Conservation (phyloP, 768 basidiomycete genomes). For the Butyriboletus loyo region DNA sequence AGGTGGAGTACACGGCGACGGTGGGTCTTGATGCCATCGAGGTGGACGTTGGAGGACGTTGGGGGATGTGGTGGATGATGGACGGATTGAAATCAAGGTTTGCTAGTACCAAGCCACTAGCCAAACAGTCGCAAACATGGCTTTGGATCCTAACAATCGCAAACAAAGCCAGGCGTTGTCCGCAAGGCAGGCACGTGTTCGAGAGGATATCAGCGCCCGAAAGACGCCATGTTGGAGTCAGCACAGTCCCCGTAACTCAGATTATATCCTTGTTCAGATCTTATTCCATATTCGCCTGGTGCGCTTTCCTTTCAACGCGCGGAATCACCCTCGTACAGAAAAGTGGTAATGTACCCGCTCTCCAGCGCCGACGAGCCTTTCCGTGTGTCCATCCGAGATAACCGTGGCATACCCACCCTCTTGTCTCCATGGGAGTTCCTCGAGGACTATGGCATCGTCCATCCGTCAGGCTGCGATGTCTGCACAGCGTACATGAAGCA, state of each 20-base stretch:
- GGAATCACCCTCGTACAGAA: constrained; percentile 4
- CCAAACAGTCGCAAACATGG: constrained; percentile 19
- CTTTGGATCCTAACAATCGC: constrained; percentile 19
- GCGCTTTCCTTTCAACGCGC: constrained; percentile 9
- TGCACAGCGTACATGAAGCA: constrained; percentile 41
- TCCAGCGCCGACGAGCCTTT: constrained; percentile 33
- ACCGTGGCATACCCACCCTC: constrained; percentile 32
- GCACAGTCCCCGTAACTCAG: constrained; percentile 13
- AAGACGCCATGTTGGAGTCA: constrained; percentile 3
- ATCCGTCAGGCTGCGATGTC: constrained; percentile 37
- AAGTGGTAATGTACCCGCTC: constrained; percentile 30
- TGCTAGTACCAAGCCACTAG: constrained; percentile 28
- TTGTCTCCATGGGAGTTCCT: constrained; percentile 40
- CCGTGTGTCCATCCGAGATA: constrained; percentile 28
- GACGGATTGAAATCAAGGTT: constrained; percentile 23
- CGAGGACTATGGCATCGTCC: constrained; percentile 39
- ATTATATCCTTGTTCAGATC: constrained; percentile 15
- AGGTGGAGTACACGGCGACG: constrained; percentile 74
- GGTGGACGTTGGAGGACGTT: constrained; percentile 18
- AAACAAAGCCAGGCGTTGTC: constrained; percentile 31
- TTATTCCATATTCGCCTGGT: constrained; percentile 16
- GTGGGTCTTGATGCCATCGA: constrained; percentile 92
- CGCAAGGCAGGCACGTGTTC: constrained; percentile 30
- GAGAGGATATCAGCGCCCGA: constrained; percentile 27
- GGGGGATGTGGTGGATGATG: neutral